Evolutionary conservation across 805 yeast species (phyloP), one percentile per base, ranked within the genome.

Genomic region (Hanseniaspora thailandica): DNA sequence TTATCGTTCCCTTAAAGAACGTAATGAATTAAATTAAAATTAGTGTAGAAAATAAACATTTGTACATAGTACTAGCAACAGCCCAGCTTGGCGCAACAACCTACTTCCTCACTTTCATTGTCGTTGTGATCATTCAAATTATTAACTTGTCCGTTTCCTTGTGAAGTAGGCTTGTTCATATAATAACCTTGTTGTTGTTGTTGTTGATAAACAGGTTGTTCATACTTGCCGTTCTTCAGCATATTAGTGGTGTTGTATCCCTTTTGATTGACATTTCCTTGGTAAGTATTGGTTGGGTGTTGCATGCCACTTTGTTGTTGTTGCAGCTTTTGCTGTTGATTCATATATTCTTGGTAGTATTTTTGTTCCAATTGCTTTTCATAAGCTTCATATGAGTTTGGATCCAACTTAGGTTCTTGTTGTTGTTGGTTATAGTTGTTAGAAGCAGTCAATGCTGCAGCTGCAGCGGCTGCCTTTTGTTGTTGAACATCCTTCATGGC

Each of bases 351-450:
- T 51, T 64, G 67, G 41, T 65, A 63, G 47, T 65, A 65, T 52
- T 65, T 65, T 46, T 63, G 67, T 55, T 66, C 68, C 22, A 68
- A 63, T 58, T 66, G 69, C 48, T 65, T 67, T 55, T 66, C 68
- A 57, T 66, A 67, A 39, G 69, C 69, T 55, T 67, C 69, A 52
- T 67, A 67, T 6, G 70, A 67, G 13, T 75, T 71, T 46, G 75
- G 74, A 58, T 72, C 74, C 55, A 72, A 63, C 45, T 54, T 51
- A 55, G 60, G 61, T 40, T 57, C 58, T 47, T 25, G 55, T 39
- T 45, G 40, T 9, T 54, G 46, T 44, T 54, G 57, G 20, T 31
- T 19, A 47, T 50, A 20, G 55, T 54, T 40, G 54, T 56, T 47
- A 34, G 57, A 36, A 45, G 59, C 33, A 45, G 57, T 39, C 49